Percentiles rank a stretch among this genome's conserved stretches.
Conservation (phyloP, 1,139 yeast species). For the Insectozyma bohioensis region DNA sequence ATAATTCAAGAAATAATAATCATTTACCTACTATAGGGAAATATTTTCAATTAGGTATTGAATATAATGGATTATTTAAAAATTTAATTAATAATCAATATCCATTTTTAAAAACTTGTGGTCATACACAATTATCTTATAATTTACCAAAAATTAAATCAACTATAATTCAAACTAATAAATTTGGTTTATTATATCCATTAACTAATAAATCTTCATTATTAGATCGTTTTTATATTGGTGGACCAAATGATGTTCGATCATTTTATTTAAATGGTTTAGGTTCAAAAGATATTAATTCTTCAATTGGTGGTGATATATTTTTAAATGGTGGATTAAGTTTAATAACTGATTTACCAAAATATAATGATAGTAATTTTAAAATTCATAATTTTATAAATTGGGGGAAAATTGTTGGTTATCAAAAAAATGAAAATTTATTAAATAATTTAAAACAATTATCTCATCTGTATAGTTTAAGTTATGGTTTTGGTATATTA, state of each 20-base stretch:
- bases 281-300: constrained; percentile 72
- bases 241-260: constrained; percentile 83
- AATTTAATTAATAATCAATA: constrained; percentile 23
- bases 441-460: constrained; percentile 26
- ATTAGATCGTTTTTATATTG: constrained; percentile 59
- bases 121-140: constrained; percentile 48
- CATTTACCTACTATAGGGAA: constrained; percentile 62
- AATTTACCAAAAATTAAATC: constrained; percentile 19
- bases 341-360: constrained; percentile 65
- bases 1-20: constrained; percentile 58
- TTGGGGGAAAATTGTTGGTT: constrained; percentile 64
- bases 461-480: constrained; percentile 41
- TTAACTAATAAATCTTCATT: constrained; percentile 37
- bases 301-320: constrained; percentile 78
- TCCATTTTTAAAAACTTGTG: constrained; percentile 44
- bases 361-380: constrained; percentile 57
- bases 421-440: constrained; percentile 25
- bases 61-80: constrained; percentile 49
- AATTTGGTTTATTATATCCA: constrained; percentile 52
- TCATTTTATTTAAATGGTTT: constrained; percentile 76
- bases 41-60: constrained; percentile 53
- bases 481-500: constrained; percentile 74
- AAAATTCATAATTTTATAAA: constrained; percentile 70
- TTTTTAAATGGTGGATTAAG: constrained; percentile 73
- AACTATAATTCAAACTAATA: constrained; percentile 44